These are phyloP conservation scores for Chalciporus pseudorubinellus DNA, from an alignment of 768 basidiomycete genomes.

Conservation along the genomic window DNA sequence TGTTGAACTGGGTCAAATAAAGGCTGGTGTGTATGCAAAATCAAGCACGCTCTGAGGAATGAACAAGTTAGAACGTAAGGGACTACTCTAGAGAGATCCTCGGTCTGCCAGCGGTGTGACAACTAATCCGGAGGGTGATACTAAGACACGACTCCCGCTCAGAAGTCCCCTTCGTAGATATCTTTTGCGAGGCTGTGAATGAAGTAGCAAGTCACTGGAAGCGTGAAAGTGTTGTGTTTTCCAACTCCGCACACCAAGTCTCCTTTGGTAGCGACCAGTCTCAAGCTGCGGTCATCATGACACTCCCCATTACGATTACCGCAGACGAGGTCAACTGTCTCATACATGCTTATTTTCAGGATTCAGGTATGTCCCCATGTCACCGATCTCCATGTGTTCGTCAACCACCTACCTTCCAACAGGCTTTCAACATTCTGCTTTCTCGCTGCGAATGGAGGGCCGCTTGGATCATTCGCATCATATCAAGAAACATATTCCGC, in stretches of 20 bases:
- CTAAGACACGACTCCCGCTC: no score
- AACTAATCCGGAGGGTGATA: no score
- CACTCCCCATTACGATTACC: conserved; percentile 57
- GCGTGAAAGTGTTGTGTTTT: conserved; percentile 10
- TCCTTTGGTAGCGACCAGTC: no score
- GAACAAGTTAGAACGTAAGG: no score
- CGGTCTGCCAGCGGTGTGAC: not conserved
- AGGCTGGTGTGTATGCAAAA: no score
- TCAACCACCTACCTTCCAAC: conserved; percentile 26
- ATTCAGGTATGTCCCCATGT: conserved; percentile 54
- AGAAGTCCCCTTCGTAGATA: no score
- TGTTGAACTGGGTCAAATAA: no score
- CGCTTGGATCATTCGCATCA: conserved; percentile 67
- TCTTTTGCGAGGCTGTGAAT: no score
- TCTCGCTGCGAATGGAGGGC: conserved; percentile 72
- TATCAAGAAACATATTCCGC: conserved; percentile 69
- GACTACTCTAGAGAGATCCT: not conserved
- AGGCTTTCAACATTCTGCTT: conserved; percentile 81
- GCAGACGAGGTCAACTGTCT: conserved; percentile 86
- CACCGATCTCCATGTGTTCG: not conserved
- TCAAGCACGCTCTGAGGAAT: no score
- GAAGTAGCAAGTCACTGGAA: no score
- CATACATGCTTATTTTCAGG: conserved; percentile 79
- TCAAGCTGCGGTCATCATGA: conserved; percentile 23
- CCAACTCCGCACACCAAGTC: conserved; percentile 25